Evolutionary conservation across 78 protist genomes (phyloP).

Genomic region (Ministeria vibrans): DNA sequence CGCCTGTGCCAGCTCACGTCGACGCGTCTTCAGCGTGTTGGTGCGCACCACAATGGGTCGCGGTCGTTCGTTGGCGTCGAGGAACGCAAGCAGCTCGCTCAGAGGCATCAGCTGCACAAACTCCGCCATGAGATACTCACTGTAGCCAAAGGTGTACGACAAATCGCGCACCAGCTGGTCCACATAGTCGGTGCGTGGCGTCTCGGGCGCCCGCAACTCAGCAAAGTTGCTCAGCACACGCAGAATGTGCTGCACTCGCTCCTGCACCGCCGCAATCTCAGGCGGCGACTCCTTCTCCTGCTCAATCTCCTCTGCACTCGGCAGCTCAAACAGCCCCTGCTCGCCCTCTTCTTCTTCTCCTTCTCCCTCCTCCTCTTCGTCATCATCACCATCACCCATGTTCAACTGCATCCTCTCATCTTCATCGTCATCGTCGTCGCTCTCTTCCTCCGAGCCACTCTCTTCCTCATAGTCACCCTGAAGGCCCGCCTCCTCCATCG

Average conservation of each 20-base stretch:
- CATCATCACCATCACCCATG: neutral
- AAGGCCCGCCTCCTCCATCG: too few relatives aligned
- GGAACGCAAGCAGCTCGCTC: constrained; percentile 50
- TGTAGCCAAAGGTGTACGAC: constrained; percentile 68
- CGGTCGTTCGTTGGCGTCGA: constrained; percentile 88
- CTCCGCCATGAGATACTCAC: constrained; percentile 48
- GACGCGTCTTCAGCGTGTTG: constrained; percentile 86
- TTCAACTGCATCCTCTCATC: constrained; percentile 1
- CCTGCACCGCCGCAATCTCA: constrained; percentile 39
- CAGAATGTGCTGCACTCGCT: constrained; percentile 47
- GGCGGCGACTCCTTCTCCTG: neutral
- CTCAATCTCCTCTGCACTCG: constrained; percentile 4
- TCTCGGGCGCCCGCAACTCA: constrained; percentile 14
- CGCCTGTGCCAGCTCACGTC: constrained; percentile 80
- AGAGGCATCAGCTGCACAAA: constrained; percentile 72
- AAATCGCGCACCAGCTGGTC: constrained; percentile 65
- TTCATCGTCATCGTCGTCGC: neutral
- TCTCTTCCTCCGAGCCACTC: neutral
- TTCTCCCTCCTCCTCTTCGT: neutral
- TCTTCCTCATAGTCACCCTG: too few relatives aligned
- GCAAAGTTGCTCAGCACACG: constrained; percentile 30
- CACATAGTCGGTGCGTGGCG: constrained; percentile 71
- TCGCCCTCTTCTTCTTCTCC: constrained; percentile 26
- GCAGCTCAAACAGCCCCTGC: constrained; percentile 25
- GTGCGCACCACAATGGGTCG: constrained; percentile 95